Conservation (phyloP, 257 asterid genomes). For the Przewalskia tangutica region DNA sequence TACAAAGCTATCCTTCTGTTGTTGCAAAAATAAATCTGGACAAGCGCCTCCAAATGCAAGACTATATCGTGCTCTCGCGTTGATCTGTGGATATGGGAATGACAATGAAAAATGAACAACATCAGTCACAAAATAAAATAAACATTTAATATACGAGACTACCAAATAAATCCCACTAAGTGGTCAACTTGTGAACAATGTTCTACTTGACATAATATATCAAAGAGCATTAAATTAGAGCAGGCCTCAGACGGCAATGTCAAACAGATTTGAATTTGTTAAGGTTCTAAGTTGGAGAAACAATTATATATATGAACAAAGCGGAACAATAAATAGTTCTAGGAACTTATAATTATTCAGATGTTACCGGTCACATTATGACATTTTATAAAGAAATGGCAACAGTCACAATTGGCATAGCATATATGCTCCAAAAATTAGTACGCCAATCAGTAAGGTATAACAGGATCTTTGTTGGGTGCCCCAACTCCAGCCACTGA, state of each 20-base stretch:
- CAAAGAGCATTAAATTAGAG: background rate
- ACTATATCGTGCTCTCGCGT: slow-evolving; percentile 86
- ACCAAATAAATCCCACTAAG: background rate
- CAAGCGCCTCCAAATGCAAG: slow-evolving; percentile 74
- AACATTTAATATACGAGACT: background rate
- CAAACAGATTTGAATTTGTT: background rate
- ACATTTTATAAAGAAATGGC: background rate
- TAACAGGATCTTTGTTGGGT: background rate
- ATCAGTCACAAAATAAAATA: background rate
- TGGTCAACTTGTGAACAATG: background rate
- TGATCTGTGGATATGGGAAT: slow-evolving; percentile 39
- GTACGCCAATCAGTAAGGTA: background rate
- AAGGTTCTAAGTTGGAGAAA: background rate
- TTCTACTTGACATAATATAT: background rate
- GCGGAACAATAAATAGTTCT: background rate
- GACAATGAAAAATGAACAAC: background rate
- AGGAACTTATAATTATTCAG: background rate
- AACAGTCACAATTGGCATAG: background rate
- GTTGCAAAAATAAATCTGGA: slow-evolving; percentile 70
- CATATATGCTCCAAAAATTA: background rate
- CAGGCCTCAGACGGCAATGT: background rate
- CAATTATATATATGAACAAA: background rate
- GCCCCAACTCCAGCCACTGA: background rate
- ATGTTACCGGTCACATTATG: background rate
- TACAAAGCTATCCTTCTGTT: slow-evolving; percentile 29